Evolutionary conservation across 139 green algal species (phyloP).

Genomic region (Helicosporidium sp.): DNA sequence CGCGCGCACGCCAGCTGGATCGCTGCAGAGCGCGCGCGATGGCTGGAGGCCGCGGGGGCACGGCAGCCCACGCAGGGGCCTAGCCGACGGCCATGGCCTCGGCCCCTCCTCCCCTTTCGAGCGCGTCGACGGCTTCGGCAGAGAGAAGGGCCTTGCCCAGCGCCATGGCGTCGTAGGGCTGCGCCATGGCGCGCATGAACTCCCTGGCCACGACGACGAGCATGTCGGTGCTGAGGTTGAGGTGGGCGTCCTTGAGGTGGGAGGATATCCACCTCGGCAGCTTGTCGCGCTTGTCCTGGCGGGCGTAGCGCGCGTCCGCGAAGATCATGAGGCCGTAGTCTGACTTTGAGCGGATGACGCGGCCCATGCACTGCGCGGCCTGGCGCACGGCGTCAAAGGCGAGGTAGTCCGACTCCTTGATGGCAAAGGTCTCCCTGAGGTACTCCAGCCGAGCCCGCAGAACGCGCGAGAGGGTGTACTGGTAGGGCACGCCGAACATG

Average conservation of each 20-base stretch:
- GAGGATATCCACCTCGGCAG: slow-evolving; percentile 81
- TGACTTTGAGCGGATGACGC: slow-evolving; percentile 92
- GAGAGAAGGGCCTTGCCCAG: slow-evolving; percentile 52
- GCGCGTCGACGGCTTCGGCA: slow-evolving; percentile 37
- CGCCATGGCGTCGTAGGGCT: slow-evolving; percentile 49
- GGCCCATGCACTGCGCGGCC: slow-evolving; percentile 88
- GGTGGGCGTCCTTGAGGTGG: slow-evolving; percentile 71
- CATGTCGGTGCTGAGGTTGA: slow-evolving; percentile 94
- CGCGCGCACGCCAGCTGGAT: too few species aligned
- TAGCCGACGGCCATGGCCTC: not conserved
- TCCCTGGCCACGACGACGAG: slow-evolving; percentile 66
- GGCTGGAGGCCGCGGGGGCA: too few species aligned
- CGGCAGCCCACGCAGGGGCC: too few species aligned
- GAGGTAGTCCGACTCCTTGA: slow-evolving; percentile 83
- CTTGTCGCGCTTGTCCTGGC: slow-evolving; percentile 92
- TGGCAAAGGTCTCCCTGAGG: slow-evolving; percentile 70
- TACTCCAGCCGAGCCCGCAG: slow-evolving; percentile 80
- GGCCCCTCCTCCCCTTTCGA: slow-evolving; percentile 17
- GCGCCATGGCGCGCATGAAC: slow-evolving; percentile 85
- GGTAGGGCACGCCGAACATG: slow-evolving; percentile 95
- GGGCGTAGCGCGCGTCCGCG: slow-evolving; percentile 64
- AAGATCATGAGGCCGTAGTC: slow-evolving; percentile 58
- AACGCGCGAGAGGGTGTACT: slow-evolving; percentile 75
- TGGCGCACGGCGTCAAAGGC: slow-evolving; percentile 93
- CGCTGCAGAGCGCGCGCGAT: too few species aligned